Conservation (phyloP, 2,329 filamentous ascomycete species). For the Sclerotiophoma versabilis region DNA sequence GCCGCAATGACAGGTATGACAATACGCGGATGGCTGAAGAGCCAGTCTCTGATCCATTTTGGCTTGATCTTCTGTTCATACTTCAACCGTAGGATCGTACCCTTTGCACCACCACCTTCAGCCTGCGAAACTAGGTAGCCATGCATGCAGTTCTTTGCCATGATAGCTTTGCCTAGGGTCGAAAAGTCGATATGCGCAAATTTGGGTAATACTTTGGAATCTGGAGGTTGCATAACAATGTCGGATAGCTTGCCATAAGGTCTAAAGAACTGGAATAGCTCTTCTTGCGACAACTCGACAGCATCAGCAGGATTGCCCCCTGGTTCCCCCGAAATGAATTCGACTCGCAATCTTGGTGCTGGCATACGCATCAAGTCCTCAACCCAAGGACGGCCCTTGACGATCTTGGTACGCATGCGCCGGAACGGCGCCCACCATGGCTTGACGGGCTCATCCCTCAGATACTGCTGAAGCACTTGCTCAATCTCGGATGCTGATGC, state of each 20-base stretch:
- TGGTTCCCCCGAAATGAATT: conserved; percentile 78
- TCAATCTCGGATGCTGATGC: conserved; percentile 63
- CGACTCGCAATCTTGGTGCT: conserved; percentile 76
- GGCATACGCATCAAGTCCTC: conserved; percentile 90
- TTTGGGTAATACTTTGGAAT: conserved; percentile 83
- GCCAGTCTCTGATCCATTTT: conserved; percentile 85
- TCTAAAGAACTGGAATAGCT: conserved; percentile 84
- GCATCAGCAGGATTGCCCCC: conserved; percentile 74
- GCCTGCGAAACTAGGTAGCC: conserved; percentile 74
- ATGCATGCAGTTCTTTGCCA: conserved; percentile 92
- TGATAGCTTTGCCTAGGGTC: conserved; percentile 76
- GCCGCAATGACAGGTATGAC: conserved; percentile 85
- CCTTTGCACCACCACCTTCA: conserved; percentile 75
- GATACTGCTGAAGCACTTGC: conserved; percentile 65
- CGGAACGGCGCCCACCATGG: conserved; percentile 92
- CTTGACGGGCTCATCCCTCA: conserved; percentile 74
- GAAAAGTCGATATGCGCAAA: conserved; percentile 83
- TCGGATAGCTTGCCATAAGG: conserved; percentile 90
- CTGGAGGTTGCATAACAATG: conserved; percentile 80
- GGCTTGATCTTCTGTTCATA: conserved; percentile 82
- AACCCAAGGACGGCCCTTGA: conserved; percentile 88
- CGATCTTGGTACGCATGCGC: conserved; percentile 74
- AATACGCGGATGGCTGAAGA: conserved; percentile 83
- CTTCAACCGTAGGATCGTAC: conserved; percentile 79
- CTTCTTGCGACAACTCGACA: conserved; percentile 84